Base-by-base conservation (phyloP, 164 flowering plant species). In the Protea cynaroides region DNA sequence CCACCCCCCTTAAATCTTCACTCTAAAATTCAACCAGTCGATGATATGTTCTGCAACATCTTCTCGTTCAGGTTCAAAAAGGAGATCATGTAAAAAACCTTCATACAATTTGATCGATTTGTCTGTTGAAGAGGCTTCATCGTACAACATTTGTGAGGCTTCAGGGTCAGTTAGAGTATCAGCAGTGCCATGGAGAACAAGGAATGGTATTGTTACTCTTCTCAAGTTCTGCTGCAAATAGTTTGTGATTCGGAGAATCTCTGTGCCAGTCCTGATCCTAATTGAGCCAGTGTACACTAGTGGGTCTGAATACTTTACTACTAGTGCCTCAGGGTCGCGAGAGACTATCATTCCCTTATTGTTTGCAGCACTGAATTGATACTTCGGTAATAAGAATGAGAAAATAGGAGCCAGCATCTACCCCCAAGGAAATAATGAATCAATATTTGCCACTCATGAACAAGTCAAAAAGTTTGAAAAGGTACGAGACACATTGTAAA, bases 261-360 rank as follows among this genome's bases (percentile, higher is more conserved):
- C 96, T 13, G 77, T 76, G 7, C 95, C 96, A 4, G 98, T 92
- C 69, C 91, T 74, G 19, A 86, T 76, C 65, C 95, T 72, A 60
- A 92, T 80, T 23, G 92, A 76, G 61, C 98, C 98, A 0, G 91
- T 92, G 76, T 75, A 87, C 18, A 89, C 98, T 12, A 92, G 77
- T 0, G 98, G 96, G 43, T 92, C 98, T 1, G 98, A 88, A 69
- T 92, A 92, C 71, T 92, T 92, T 7, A 83, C 89, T 36, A 79
- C 61, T 1, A 89, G 75, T 17, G 92, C 98, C 57, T 75, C 83
- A 0, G 96, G 92, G 61, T 87, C 92, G 7, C 98, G 74, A 37
- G 89, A 87, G 37, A 92, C 96, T n/a, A 74, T 77, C 40, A 65
- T 46, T 53, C 89, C 87, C 56, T 73, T 76, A 75, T 84, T 86